A percentile compares a stretch with the other conserved stretches of the same genome.
phyloP scores from a whole-genome alignment of 768 basidiomycete genomes.

The Suillus weaverae region DNA sequence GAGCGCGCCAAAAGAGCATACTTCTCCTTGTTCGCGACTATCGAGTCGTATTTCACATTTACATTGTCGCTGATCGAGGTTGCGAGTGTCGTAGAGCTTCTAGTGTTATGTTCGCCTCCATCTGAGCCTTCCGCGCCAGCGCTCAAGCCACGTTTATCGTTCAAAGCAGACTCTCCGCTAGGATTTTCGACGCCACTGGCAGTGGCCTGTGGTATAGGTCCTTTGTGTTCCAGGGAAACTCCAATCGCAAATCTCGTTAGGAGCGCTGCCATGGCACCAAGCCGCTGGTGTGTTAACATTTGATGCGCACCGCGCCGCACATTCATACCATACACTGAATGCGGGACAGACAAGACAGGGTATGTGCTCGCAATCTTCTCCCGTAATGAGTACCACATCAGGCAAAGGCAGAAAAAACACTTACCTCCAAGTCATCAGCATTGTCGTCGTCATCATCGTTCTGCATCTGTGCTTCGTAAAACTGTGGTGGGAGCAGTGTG shows the following conservation, averaged over 20 bases:
- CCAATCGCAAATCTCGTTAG: slow-evolving; percentile 53
- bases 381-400: neutral
- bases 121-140: neutral
- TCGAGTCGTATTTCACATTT: slow-evolving; percentile 18
- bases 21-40: slow-evolving; percentile 41
- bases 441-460: neutral
- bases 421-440: neutral
- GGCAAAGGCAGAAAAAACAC: neutral
- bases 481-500: slow-evolving; percentile 45
- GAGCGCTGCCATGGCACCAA: slow-evolving; percentile 58
- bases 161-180: neutral
- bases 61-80: slow-evolving; percentile 10
- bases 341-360: slow-evolving; percentile 7
- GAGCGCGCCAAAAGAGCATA: slow-evolving; percentile 60
- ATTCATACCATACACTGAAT: slow-evolving; percentile 20
- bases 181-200: neutral
- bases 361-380: slow-evolving; percentile 1
- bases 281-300: slow-evolving; percentile 53
- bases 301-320: neutral
- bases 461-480: slow-evolving; percentile 23
- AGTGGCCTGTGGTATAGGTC: neutral
- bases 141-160: neutral
- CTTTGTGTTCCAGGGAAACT: slow-evolving; percentile 28
- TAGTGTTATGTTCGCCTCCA: neutral
- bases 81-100: slow-evolving; percentile 14